These are phyloP conservation scores for Pisolithus albus DNA, from an alignment of 768 basidiomycete genomes.

Conservation along the genomic window DNA sequence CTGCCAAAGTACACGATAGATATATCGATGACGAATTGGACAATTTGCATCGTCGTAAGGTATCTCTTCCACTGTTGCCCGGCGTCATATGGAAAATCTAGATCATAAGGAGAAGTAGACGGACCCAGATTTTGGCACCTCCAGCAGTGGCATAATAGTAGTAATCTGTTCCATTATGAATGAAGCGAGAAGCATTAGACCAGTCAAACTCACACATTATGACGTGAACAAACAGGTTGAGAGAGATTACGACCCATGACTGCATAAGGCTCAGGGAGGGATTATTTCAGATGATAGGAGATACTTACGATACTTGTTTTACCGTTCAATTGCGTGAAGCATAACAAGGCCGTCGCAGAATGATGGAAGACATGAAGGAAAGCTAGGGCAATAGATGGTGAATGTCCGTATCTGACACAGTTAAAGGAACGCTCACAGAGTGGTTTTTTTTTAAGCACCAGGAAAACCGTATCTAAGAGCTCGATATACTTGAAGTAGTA, in stretches of 20 bases:
- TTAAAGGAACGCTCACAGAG: conserved; percentile 52
- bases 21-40: conserved; percentile 91
- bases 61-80: conserved; percentile 94
- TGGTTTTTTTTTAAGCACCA: conserved; percentile 97
- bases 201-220: conserved; percentile 76
- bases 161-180: conserved; percentile 57
- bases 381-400: conserved; percentile 38
- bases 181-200: neutral
- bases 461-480: conserved; percentile 93
- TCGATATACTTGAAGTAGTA: conserved; percentile 99
- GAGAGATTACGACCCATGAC: conserved; percentile 94
- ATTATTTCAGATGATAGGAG: neutral
- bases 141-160: conserved; percentile 99
- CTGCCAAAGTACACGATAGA: conserved; percentile 92
- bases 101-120: conserved; percentile 12
- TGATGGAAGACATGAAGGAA: conserved; percentile 99
- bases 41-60: conserved; percentile 93
- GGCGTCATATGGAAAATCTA: neutral
- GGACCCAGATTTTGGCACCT: conserved; percentile 93
- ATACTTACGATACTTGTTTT: conserved; percentile 82
- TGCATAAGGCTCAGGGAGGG: conserved; percentile 24
- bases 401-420: conserved; percentile 1
- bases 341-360: conserved; percentile 92
- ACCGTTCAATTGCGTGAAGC: conserved; percentile 92
- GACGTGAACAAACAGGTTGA: conserved; percentile 92